Evolutionary conservation across 768 basidiomycete species (phyloP), one percentile per base, ranked within the genome.

Genomic region (Trametes maxima): DNA sequence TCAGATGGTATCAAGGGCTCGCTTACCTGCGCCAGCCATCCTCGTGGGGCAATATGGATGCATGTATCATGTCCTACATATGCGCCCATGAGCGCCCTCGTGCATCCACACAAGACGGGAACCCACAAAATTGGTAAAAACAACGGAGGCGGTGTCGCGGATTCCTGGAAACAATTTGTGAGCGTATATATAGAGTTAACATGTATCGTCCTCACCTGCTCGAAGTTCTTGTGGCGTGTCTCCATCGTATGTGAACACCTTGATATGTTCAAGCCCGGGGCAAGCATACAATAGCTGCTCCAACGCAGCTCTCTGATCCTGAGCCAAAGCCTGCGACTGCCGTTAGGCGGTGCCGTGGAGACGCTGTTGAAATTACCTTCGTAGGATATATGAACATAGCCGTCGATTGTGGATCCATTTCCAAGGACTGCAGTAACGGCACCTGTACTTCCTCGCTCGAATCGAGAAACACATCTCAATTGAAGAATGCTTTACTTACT

Each of bases 341-440:
- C 10, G 46, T 61, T 22, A 49, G 52, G 16, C 25, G 2, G n/a
- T 17, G 24, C 14, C n/a, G 14, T 24, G 17, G 8, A 5, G 14
- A 43, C 8, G 16, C 47, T 42, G 44, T 11, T 21, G 10, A 22
- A 42, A 40, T 51, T 10, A 83, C 91, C 76, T 96, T 96, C 0
- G 94, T 96, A 1, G 94, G 94, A 67, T 94, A 96, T 37, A 96
- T 83, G 68, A 93, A 89, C 40, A 96, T 81, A 0, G 91, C 90
- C 0, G 87, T 95, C 11, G 88, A 72, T 14, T 74, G 69, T 0
- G 70, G 69, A 68, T 93, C 81, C 22, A 81, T 78, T 73, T 92
- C 86, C 54, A 95, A 73, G 64, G 82, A 82, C 42, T 73, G 79
- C 59, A 95, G 72, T 5, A 92, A 69, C 0, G 94, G 93, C 21